Percentiles rank a stretch among this genome's conserved stretches.
Evolutionary conservation across 2,329 filamentous ascomycete genomes (phyloP).

Genomic region (Acrocalymma vagum): DNA sequence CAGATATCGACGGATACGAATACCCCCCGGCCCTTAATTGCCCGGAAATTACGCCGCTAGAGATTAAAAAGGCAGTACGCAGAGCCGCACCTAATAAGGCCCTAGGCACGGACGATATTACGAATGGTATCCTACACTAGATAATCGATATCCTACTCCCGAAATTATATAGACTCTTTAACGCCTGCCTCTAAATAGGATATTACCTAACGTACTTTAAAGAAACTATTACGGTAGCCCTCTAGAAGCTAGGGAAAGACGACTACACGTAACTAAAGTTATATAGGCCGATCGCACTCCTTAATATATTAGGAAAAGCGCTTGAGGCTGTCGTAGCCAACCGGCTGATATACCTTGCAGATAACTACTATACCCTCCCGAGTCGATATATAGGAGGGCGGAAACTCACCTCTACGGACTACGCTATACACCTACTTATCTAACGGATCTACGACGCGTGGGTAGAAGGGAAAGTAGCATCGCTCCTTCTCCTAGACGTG

Average conservation of each 20-base stretch:
- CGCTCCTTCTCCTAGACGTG: slow-evolving; percentile 40
- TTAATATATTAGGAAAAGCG: slow-evolving; percentile 39
- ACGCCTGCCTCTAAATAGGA: slow-evolving; percentile 19
- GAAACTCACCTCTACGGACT: slow-evolving; percentile 28
- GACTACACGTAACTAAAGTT: slow-evolving; percentile 33
- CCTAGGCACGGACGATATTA: slow-evolving; percentile 27
- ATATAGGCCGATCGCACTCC: slow-evolving; percentile 34
- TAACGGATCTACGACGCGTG: slow-evolving; percentile 32
- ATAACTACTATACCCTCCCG: slow-evolving; percentile 37
- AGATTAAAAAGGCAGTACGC: slow-evolving; percentile 26
- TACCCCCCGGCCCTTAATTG: slow-evolving; percentile 23
- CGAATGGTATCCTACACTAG: slow-evolving; percentile 17
- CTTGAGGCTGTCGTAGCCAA: slow-evolving; percentile 33
- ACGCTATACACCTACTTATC: slow-evolving; percentile 35
- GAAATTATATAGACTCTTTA: slow-evolving; percentile 21
- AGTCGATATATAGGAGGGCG: slow-evolving; percentile 34
- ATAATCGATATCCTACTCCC: slow-evolving; percentile 6
- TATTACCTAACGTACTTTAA: slow-evolving; percentile 25
- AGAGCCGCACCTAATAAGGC: slow-evolving; percentile 27
- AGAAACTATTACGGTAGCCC: slow-evolving; percentile 28
- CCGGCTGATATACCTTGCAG: slow-evolving; percentile 20
- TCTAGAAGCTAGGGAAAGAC: slow-evolving; percentile 37
- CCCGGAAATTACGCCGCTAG: slow-evolving; percentile 23
- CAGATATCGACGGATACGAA: slow-evolving; percentile 18
- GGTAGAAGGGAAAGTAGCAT: slow-evolving; percentile 28